Evolutionary conservation across 495 filamentous ascomycete species (phyloP).

Genomic region (Penicillium egyptiacum): DNA sequence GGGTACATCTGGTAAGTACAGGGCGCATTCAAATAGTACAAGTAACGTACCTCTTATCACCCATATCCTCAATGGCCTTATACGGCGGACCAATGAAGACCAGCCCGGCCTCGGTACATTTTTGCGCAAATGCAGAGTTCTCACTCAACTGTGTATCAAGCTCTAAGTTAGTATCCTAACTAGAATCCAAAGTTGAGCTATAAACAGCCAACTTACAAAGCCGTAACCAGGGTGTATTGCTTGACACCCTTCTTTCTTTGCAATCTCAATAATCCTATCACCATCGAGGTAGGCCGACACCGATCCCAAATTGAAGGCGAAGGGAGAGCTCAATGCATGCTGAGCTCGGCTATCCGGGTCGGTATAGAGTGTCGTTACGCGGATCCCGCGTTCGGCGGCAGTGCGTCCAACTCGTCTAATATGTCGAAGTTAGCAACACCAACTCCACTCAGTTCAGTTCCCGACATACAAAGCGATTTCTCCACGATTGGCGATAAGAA

Average conservation of each 20-base stretch:
- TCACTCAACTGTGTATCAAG: constrained; percentile 61
- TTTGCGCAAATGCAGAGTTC: constrained; percentile 85
- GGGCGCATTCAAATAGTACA: no score
- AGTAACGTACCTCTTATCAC: constrained; percentile 73
- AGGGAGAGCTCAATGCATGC: constrained; percentile 82
- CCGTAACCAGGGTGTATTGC: constrained; percentile 97
- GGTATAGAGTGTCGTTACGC: constrained; percentile 92
- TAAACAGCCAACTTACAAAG: constrained; percentile 58
- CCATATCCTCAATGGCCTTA: constrained; percentile 95
- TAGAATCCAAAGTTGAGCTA: not conserved
- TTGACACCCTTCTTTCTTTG: constrained; percentile 79
- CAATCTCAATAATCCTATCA: constrained; percentile 83
- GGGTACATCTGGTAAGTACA: constrained; percentile 7
- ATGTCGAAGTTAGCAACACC: constrained; percentile 13
- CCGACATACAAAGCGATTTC: constrained; percentile 80
- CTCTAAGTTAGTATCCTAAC: not conserved
- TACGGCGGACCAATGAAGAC: constrained; percentile 94
- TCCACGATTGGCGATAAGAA: constrained; percentile 94
- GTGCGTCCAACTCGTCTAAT: constrained; percentile 78
- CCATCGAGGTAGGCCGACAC: constrained; percentile 87
- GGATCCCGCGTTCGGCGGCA: constrained; percentile 82
- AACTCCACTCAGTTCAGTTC: not conserved
- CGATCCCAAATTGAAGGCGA: constrained; percentile 77
- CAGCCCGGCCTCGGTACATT: constrained; percentile 86
- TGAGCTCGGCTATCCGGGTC: constrained; percentile 84